phyloP scores from a whole-genome alignment of 257 asterid genomes.

The Salvia hispanica region DNA sequence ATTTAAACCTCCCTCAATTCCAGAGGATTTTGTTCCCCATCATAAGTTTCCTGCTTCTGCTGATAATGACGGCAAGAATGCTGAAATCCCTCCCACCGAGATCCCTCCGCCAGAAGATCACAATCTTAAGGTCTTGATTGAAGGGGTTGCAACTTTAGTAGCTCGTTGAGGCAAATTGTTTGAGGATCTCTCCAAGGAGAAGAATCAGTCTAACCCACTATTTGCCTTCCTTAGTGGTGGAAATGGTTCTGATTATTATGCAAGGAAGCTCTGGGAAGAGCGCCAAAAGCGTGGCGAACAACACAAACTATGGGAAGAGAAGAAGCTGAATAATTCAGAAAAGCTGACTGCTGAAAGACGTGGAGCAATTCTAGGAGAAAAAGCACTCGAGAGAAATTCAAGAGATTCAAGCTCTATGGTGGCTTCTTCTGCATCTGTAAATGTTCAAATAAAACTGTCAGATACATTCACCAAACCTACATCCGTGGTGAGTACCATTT shows the following conservation, averaged over 20 bases:
- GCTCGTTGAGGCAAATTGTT: conserved; percentile 92
- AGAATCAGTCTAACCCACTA: conserved; percentile 78
- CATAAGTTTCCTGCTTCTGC: conserved; percentile 70
- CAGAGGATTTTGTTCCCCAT: conserved; percentile 70
- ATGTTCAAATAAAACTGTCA: conserved; percentile 69
- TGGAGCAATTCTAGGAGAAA: conserved; percentile 87
- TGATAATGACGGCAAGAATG: conserved; percentile 46
- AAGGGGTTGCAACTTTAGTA: conserved; percentile 91
- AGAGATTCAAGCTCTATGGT: conserved; percentile 51
- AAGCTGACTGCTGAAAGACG: conserved; percentile 87
- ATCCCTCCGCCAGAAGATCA: conserved; percentile 79
- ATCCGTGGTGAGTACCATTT: conserved; percentile 64
- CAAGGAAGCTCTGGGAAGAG: conserved; percentile 93
- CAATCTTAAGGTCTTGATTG: conserved; percentile 79
- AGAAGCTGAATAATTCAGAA: conserved; percentile 48
- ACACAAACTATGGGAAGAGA: conserved; percentile 49
- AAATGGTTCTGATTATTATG: conserved; percentile 72
- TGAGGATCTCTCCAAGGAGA: conserved; percentile 90
- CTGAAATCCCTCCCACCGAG: conserved; percentile 65
- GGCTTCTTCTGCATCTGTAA: conserved; percentile 57
- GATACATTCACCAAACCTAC: conserved; percentile 82
- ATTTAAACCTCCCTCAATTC: conserved; percentile 81
- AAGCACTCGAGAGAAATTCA: conserved; percentile 68
- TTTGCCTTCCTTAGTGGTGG: conserved; percentile 85
- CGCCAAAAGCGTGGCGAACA: conserved; percentile 66